These are phyloP conservation scores for Macadamia tetraphylla DNA, from an alignment of 164 flowering plant species.

Conservation along the genomic window DNA sequence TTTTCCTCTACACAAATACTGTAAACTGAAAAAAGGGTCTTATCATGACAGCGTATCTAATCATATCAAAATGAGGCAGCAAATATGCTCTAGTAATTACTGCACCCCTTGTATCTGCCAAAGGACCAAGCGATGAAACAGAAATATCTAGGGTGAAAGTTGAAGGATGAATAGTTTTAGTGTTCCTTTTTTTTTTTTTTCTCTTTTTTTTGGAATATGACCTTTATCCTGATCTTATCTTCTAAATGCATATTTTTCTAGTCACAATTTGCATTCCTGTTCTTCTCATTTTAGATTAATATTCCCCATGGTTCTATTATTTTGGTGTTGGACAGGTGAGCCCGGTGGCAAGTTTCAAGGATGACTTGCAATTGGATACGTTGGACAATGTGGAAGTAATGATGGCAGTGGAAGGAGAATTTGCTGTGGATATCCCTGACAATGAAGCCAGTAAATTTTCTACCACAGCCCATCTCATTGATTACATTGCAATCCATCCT, in stretches of 20 bases:
- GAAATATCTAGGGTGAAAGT: too few species aligned
- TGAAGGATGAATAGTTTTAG: too few species aligned
- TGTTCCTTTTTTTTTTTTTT: background rate
- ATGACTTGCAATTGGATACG: constrained; percentile 37
- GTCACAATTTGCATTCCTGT: too few species aligned
- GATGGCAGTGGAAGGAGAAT: constrained; percentile 41
- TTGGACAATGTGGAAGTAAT: constrained; percentile 37
- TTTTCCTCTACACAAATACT: too few species aligned
- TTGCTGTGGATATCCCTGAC: constrained; percentile 35
- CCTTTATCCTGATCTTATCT: background rate
- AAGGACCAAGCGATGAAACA: too few species aligned
- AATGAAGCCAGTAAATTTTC: constrained; percentile 37
- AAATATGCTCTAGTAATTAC: too few species aligned
- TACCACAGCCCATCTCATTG: constrained; percentile 35
- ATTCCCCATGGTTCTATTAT: background rate
- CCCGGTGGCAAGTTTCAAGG: constrained; percentile 31
- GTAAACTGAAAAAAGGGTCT: too few species aligned
- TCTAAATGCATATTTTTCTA: too few species aligned
- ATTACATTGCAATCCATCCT: constrained; percentile 34
- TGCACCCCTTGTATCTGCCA: too few species aligned
- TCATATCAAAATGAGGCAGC: too few species aligned
- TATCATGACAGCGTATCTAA: too few species aligned
- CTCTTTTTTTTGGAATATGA: background rate
- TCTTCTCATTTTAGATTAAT: too few species aligned
- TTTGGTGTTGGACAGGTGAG: constrained; percentile 27